These are phyloP conservation scores for Russula abietina DNA, from an alignment of 768 basidiomycete species.

Conservation along the genomic window DNA sequence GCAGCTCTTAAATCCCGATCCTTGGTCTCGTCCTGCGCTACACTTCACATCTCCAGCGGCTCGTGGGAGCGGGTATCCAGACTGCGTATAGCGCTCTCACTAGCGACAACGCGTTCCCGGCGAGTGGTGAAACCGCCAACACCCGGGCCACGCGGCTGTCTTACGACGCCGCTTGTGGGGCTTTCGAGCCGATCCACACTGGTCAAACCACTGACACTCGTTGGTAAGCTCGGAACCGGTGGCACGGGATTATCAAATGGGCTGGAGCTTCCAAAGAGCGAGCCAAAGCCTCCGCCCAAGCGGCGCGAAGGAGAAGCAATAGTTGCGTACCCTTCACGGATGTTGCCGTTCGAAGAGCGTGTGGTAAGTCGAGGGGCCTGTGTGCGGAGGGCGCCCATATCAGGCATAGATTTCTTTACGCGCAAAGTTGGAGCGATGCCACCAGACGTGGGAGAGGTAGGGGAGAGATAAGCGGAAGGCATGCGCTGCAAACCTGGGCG, in stretches of 20 bases:
- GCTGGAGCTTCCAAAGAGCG: conserved; percentile 52
- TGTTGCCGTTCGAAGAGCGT: conserved; percentile 83
- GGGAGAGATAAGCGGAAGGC: conserved; percentile 72
- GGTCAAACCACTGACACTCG: conserved; percentile 40
- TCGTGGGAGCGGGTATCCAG: conserved; percentile 83
- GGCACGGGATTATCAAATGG: conserved; percentile 49
- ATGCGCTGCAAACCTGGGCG: conserved; percentile 65
- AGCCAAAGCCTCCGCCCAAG: conserved; percentile 57
- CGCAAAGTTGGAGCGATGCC: conserved; percentile 52
- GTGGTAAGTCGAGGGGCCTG: conserved; percentile 73
- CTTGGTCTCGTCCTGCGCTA: not conserved
- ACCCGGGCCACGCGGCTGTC: conserved; percentile 83
- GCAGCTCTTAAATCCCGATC: conserved; percentile 1
- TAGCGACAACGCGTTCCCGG: conserved; percentile 35
- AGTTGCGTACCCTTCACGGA: conserved; percentile 79
- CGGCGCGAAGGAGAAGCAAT: conserved; percentile 80
- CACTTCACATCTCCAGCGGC: conserved; percentile 51
- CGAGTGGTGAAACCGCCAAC: conserved; percentile 65
- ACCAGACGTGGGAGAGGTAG: conserved; percentile 41
- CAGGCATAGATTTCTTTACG: conserved; percentile 98
- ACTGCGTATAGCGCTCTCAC: conserved; percentile 52
- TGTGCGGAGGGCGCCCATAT: conserved; percentile 82
- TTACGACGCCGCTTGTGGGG: conserved; percentile 50
- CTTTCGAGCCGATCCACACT: conserved; percentile 38
- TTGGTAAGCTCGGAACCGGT: conserved; percentile 73